A percentile compares a stretch with the other conserved stretches of the same genome.
Evolutionary conservation across 768 basidiomycete genomes (phyloP).

Genomic region (Phaeolepiota aurea): DNA sequence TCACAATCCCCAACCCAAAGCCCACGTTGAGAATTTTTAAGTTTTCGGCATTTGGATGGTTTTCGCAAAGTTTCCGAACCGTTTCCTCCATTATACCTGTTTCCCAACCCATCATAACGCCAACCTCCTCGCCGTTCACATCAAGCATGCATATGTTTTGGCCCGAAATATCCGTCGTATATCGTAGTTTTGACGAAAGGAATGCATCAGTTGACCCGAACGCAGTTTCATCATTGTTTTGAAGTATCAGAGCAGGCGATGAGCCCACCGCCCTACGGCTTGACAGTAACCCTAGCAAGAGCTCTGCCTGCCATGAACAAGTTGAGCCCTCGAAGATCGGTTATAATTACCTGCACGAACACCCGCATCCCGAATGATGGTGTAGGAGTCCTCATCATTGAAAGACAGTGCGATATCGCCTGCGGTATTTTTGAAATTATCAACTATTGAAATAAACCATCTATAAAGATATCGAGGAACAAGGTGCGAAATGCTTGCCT

Average conservation of each 20-base stretch:
- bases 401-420: constrained; percentile 86
- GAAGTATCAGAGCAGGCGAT: constrained; percentile 31
- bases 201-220: constrained; percentile 61
- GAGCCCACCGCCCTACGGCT: constrained; percentile 29
- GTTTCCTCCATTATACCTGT: constrained; percentile 78
- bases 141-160: constrained; percentile 77
- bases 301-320: constrained; percentile 34
- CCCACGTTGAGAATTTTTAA: constrained; percentile 83
- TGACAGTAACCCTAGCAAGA: constrained; percentile 58
- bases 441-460: constrained; percentile 37
- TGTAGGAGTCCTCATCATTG: constrained; percentile 71
- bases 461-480: background rate
- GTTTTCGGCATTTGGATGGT: constrained; percentile 36
- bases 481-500: constrained; percentile 30
- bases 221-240: constrained; percentile 44
- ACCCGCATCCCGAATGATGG: constrained; percentile 82
- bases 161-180: constrained; percentile 58
- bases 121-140: constrained; percentile 68
- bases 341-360: constrained; percentile 69
- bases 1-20: constrained; percentile 87
- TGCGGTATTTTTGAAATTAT: constrained; percentile 73
- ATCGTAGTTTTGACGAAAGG: constrained; percentile 61
- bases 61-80: constrained; percentile 51
- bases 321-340: background rate
- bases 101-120: constrained; percentile 99